phyloP scores from a whole-genome alignment of 768 basidiomycete genomes.

The Amanita rimosa region DNA sequence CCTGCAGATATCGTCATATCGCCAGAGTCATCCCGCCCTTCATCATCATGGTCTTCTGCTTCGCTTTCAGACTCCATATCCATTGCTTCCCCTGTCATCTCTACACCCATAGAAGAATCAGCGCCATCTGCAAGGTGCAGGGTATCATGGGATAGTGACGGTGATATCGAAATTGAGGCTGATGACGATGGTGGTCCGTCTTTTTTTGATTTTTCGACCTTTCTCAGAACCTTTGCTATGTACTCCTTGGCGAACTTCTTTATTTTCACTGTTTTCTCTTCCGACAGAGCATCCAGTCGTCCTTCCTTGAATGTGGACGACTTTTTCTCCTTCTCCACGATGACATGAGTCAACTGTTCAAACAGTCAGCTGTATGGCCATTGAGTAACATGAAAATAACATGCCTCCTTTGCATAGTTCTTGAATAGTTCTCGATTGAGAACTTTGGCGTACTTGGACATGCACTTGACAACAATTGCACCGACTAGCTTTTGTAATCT shows the following conservation, averaged over 20 bases:
- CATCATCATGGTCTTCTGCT: neutral
- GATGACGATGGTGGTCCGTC: slow-evolving; percentile 17
- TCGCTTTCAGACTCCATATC: slow-evolving; percentile 7
- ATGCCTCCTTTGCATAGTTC: slow-evolving; percentile 88
- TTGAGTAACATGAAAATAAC: slow-evolving; percentile 9
- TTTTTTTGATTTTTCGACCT: slow-evolving; percentile 41
- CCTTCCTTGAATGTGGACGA: slow-evolving; percentile 67
- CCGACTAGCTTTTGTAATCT: slow-evolving; percentile 73
- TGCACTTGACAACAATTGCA: slow-evolving; percentile 81
- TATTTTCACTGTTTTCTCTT: slow-evolving; percentile 83
- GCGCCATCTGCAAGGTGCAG: slow-evolving; percentile 28
- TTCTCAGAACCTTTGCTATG: slow-evolving; percentile 67
- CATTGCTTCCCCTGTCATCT: slow-evolving; percentile 12
- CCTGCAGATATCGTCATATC: neutral
- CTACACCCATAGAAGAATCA: slow-evolving; percentile 26
- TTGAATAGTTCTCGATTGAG: slow-evolving; percentile 83
- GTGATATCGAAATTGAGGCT: slow-evolving; percentile 14
- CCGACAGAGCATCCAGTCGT: slow-evolving; percentile 63
- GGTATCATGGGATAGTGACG: slow-evolving; percentile 29
- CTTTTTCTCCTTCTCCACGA: slow-evolving; percentile 95
- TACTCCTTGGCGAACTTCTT: slow-evolving; percentile 92
- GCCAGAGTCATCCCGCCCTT: neutral
- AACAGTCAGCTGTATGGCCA: neutral
- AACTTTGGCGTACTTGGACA: slow-evolving; percentile 78
- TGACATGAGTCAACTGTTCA: slow-evolving; percentile 69